Evolutionary conservation across 331 rosid genomes (phyloP).

Genomic region (Malus hybrid): DNA sequence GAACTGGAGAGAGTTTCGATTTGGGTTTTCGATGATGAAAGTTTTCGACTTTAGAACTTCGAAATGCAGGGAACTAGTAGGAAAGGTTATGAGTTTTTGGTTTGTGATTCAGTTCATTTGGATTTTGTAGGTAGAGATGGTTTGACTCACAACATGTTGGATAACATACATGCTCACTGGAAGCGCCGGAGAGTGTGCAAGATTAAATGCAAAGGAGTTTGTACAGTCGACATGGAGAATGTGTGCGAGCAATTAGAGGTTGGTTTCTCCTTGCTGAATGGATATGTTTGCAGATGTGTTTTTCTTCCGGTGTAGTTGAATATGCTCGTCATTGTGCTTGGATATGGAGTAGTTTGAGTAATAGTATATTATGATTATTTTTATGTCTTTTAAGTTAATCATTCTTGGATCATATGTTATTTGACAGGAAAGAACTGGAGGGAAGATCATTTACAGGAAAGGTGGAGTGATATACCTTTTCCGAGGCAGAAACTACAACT

Average conservation of each 20-base stretch:
- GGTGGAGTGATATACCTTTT: constrained; percentile 79
- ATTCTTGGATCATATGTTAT: constrained; percentile 11
- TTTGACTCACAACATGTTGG: constrained; percentile 28
- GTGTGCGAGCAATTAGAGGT: constrained; percentile 83
- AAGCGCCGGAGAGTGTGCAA: constrained; percentile 86
- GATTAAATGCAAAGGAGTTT: constrained; percentile 80
- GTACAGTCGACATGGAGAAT: constrained; percentile 77
- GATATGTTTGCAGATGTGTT: neutral
- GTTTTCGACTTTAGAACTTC: neutral
- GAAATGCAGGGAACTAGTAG: neutral
- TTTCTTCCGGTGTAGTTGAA: neutral
- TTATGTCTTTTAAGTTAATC: neutral
- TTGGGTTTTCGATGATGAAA: neutral
- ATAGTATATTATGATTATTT: neutral
- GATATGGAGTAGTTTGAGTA: neutral
- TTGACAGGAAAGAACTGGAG: constrained; percentile 83
- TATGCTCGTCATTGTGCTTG: neutral
- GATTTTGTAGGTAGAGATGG: constrained; percentile 77
- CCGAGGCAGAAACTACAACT: constrained; percentile 92
- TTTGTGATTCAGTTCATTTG: constrained; percentile 1
- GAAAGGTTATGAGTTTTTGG: constrained; percentile 5
- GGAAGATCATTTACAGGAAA: constrained; percentile 52
- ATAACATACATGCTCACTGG: constrained; percentile 91
- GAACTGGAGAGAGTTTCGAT: neutral
- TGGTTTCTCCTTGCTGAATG: constrained; percentile 11